Evolutionary conservation across 2,329 filamentous ascomycete genomes (phyloP).

Genomic region (Aspergillus flavus): DNA sequence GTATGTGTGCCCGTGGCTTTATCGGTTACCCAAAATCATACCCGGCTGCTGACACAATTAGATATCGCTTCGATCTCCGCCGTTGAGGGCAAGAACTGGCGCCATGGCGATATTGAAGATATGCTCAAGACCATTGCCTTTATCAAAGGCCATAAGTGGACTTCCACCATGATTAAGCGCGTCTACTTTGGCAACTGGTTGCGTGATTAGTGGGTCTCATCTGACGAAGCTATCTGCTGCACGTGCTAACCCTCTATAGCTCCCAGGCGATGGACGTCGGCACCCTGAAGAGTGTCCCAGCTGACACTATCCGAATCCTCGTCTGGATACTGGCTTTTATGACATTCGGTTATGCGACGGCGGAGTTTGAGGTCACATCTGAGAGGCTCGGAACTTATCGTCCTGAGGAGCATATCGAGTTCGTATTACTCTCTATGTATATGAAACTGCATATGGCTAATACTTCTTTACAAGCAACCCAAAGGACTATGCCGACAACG

Average conservation of each 20-base stretch:
- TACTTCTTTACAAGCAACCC: constrained; percentile 64
- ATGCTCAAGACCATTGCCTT: constrained; percentile 77
- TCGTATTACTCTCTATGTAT: constrained; percentile 13
- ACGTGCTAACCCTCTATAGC: constrained; percentile 25
- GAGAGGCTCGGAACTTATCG: constrained; percentile 80
- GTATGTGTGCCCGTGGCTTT: constrained; percentile 29
- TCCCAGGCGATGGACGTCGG: constrained; percentile 82
- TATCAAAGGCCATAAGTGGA: constrained; percentile 82
- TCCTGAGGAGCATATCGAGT: constrained; percentile 64
- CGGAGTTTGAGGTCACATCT: constrained; percentile 80
- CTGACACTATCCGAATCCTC: constrained; percentile 75
- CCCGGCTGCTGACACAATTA: constrained; percentile 22
- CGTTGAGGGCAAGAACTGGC: constrained; percentile 55
- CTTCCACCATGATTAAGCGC: constrained; percentile 73
- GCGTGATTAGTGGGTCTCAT: constrained; percentile 64
- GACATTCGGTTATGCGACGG: constrained; percentile 81
- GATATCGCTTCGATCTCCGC: constrained; percentile 54
- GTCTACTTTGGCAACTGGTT: constrained; percentile 89
- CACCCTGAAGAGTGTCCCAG: constrained; percentile 75
- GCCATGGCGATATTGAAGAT: constrained; percentile 73
- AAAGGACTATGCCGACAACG: constrained; percentile 80
- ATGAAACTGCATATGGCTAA: not conserved
- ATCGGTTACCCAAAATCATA: not conserved
- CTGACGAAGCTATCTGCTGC: not conserved
- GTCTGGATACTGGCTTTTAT: constrained; percentile 83